A percentile compares a stretch with the other conserved stretches of the same genome.
Evolutionary conservation across 1,139 yeast genomes (phyloP).

Genomic region (Candida sp.): DNA sequence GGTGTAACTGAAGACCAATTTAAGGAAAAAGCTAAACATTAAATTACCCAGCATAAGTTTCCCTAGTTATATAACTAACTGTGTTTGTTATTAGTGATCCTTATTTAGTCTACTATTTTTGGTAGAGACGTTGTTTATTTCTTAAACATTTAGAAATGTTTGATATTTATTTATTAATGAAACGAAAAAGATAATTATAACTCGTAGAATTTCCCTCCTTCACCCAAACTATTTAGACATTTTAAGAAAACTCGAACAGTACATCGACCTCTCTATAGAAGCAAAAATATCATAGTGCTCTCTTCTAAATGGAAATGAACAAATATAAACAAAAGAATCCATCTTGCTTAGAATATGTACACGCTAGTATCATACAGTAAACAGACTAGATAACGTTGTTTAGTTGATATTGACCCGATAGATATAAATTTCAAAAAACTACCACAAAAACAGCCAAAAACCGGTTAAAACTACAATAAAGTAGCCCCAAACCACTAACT

Average conservation of each 20-base stretch:
- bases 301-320: too few relatives aligned
- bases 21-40: conserved; percentile 37
- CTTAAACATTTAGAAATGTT: conserved; percentile 1
- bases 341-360: too few relatives aligned
- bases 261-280: neutral
- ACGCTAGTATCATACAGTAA: too few relatives aligned
- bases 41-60: conserved; percentile 7
- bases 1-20: conserved; percentile 99
- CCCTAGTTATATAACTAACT: neutral
- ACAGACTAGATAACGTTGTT: too few relatives aligned
- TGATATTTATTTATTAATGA: neutral
- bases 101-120: conserved; percentile 1
- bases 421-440: too few relatives aligned
- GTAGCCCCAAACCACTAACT: too few relatives aligned
- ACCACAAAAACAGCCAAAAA: too few relatives aligned
- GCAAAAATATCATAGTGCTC: too few relatives aligned
- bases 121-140: conserved; percentile 2
- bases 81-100: conserved; percentile 2
- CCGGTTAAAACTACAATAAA: too few relatives aligned
- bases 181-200: neutral
- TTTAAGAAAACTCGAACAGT: neutral
- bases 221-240: neutral
- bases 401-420: too few relatives aligned
- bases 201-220: neutral
- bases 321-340: too few relatives aligned